These are phyloP conservation scores for Naegleria fowleri DNA, from an alignment of 208 protist genomes.

Conservation along the genomic window DNA sequence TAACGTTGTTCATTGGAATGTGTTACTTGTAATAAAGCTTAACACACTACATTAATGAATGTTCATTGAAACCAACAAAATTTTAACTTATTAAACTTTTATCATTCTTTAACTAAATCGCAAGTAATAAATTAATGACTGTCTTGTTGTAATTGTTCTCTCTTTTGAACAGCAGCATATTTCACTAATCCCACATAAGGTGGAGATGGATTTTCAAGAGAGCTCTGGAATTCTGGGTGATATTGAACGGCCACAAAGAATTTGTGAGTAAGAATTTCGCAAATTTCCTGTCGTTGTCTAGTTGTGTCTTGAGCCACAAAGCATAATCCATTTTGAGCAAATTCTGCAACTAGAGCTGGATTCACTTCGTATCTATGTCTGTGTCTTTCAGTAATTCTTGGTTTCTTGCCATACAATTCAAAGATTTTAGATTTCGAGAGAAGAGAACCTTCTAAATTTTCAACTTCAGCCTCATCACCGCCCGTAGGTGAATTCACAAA, in stretches of 20 bases:
- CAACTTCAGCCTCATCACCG: background rate
- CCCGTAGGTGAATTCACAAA: slow-evolving; percentile 21
- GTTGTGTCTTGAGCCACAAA: slow-evolving; percentile 79
- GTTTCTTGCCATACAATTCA: slow-evolving; percentile 69
- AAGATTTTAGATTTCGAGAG: slow-evolving; percentile 52
- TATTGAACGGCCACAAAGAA: slow-evolving; percentile 94
- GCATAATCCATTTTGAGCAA: slow-evolving; percentile 75
- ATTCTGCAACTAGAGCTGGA: slow-evolving; percentile 69
- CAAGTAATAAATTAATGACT: background rate
- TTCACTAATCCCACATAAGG: slow-evolving; percentile 90
- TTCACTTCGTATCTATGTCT: slow-evolving; percentile 97
- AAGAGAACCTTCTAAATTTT: background rate
- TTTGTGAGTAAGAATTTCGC: slow-evolving; percentile 58
- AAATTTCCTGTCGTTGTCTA: slow-evolving; percentile 72
- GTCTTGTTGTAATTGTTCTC: background rate
- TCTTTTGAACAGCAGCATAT: slow-evolving; percentile 50
- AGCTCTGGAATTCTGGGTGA: slow-evolving; percentile 96
- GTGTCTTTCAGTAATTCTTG: slow-evolving; percentile 83
- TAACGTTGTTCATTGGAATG: too few relatives aligned
- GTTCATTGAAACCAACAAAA: background rate
- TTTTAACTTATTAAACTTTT: background rate
- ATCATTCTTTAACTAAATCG: too few relatives aligned
- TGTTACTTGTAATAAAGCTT: too few relatives aligned
- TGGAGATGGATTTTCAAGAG: slow-evolving; percentile 85
- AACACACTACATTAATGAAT: too few relatives aligned